Percentiles rank a stretch among this genome's conserved stretches.
These are phyloP conservation scores for Pestalotiopsis sp. DNA, from an alignment of 2,329 filamentous ascomycete genomes.

Conservation along the genomic window DNA sequence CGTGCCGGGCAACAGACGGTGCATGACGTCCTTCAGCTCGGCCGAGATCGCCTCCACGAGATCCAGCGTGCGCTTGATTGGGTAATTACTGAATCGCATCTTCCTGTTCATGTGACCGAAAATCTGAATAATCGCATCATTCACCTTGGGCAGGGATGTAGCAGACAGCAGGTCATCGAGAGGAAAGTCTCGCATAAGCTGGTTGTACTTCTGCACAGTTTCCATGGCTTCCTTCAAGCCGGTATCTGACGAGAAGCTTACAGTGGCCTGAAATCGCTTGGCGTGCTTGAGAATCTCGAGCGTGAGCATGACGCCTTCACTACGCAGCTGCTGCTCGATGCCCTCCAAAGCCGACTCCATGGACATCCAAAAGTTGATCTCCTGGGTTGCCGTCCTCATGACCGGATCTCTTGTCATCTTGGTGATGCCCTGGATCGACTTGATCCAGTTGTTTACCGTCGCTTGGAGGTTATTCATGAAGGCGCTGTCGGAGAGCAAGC, in stretches of 20 bases:
- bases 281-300: constrained; percentile 95
- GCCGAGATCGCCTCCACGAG: constrained; percentile 97
- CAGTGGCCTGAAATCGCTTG: constrained; percentile 96
- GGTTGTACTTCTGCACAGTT: constrained; percentile 97
- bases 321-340: constrained; percentile 85
- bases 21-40: constrained; percentile 85
- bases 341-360: constrained; percentile 94
- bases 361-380: constrained; percentile 98
- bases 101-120: constrained; percentile 98
- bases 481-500: constrained; percentile 82
- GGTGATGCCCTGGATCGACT: constrained; percentile 95
- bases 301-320: constrained; percentile 87
- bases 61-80: constrained; percentile 85
- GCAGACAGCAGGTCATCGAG: constrained; percentile 93
- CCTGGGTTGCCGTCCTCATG: constrained; percentile 82
- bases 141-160: constrained; percentile 83
- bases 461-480: constrained; percentile 94
- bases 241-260: constrained; percentile 95
- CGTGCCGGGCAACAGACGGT: constrained; percentile 82
- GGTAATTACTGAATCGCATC: constrained; percentile 93
- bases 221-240: constrained; percentile 95
- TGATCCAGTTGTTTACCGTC: constrained; percentile 97
- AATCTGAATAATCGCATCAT: constrained; percentile 86
- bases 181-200: constrained; percentile 97
- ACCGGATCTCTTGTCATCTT: constrained; percentile 86